Evolutionary conservation across 257 asterid genomes (phyloP), one percentile per base, ranked within the genome.

Genomic region (Perilla frutescens): DNA sequence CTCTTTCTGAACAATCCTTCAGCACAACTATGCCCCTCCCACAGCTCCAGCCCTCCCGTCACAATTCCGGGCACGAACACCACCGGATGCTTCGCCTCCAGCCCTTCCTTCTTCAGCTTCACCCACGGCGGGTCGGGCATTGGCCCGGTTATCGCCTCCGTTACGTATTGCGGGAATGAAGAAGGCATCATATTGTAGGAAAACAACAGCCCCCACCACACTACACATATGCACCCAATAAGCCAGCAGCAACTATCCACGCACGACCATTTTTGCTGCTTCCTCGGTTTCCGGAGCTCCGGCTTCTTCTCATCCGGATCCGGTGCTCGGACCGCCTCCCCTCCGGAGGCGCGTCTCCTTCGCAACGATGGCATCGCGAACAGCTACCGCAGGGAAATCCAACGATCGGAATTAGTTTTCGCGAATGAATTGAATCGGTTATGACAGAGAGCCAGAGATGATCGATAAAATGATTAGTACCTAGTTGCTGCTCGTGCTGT

Each of bases 11-110:
- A 94, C 84, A 94, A 73, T 1, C 96, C 97, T 58, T 94, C 98
- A 53, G 98, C 96, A 80, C 98, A 92, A 2, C 72, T 78, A 73
- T 87, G 96, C 1, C 98, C 98, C 75, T 92, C 96, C 98, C 98
- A 92, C 47, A 92, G 83, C 85, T 92, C 98, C 74, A 92, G 87
- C 61, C 98, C 98, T 34, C 88, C 95, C 0, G 97, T 92, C 32
- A 92, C 97, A 15, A 92, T 92, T 55, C 97, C 97, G 1, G 97
- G 97, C 10, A 92, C 96, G 29, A 94, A 90, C 14, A 94, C 87
- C 79, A 94, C 98, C 14, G 98, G 98, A 79, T 94, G 98, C 81
- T 92, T 88, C 6, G 88, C 96, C 79, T 70, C 78, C 69, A 90
- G 62, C 5, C 97, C 97, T 66, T 90, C 92, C 72, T 90, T 92